Evolutionary conservation across 257 asterid genomes (phyloP).

Genomic region (Capsicum chinense): DNA sequence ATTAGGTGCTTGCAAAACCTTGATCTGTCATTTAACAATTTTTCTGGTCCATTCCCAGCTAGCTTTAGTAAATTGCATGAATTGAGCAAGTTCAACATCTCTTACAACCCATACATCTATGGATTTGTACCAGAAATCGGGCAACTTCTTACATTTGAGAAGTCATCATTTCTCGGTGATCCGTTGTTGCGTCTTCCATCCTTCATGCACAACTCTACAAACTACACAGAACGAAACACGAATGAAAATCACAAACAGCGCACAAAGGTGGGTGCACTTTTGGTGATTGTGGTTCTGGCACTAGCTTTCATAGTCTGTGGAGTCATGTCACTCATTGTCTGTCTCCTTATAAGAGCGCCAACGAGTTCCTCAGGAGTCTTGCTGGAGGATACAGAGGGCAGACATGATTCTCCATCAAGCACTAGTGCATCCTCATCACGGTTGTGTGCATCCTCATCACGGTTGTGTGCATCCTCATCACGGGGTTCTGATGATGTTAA

Average conservation of each 20-base stretch:
- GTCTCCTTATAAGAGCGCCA: conserved; percentile 59
- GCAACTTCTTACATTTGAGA: conserved; percentile 75
- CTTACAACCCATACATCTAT: conserved; percentile 72
- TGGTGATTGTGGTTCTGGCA: conserved; percentile 52
- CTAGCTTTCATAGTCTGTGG: conserved; percentile 70
- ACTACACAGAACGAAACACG: conserved; percentile 13
- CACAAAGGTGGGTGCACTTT: conserved; percentile 43
- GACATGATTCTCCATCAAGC: background rate
- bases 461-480: conserved; percentile 2
- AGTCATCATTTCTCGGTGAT: conserved; percentile 75
- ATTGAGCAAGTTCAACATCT: conserved; percentile 74
- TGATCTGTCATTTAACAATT: conserved; percentile 75
- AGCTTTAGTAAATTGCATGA: conserved; percentile 62
- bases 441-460: conserved; percentile 50
- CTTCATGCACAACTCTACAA: conserved; percentile 54
- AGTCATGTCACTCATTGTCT: conserved; percentile 55
- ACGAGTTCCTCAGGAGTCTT: conserved; percentile 42
- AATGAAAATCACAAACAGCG: conserved; percentile 19
- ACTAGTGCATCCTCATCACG: conserved; percentile 52
- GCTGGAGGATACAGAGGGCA: conserved; percentile 50
- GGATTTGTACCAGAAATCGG: conserved; percentile 71
- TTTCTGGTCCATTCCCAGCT: conserved; percentile 72
- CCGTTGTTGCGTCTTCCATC: conserved; percentile 69
- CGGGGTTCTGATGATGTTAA: conserved; percentile 50
- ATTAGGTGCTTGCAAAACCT: conserved; percentile 73